phyloP scores from a whole-genome alignment of 257 asterid genomes.

The Solanum virginianum region DNA sequence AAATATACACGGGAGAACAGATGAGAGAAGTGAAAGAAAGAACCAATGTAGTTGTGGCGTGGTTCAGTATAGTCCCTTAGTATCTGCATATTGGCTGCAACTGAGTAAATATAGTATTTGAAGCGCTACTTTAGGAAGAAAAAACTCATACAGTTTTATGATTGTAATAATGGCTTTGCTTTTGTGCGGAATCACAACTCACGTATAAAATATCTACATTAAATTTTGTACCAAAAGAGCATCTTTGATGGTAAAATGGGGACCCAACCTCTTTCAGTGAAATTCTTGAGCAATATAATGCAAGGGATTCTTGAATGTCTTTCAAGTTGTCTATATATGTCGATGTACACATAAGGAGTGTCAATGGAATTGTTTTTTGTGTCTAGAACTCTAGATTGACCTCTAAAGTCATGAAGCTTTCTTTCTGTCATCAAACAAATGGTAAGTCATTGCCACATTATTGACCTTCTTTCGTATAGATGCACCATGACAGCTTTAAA shows the following conservation, averaged over 20 bases:
- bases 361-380: no score
- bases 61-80: conserved; percentile 48
- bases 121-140: conserved; percentile 56
- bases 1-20: no score
- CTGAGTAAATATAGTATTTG: conserved; percentile 33
- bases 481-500: no score
- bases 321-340: no score
- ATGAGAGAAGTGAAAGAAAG: background rate
- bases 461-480: no score
- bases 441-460: no score
- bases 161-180: background rate
- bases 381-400: no score
- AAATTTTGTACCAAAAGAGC: background rate
- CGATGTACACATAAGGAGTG: no score
- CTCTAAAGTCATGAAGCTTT: no score
- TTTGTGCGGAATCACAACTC: background rate
- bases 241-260: background rate
- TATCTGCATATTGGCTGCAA: conserved; percentile 26
- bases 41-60: conserved; percentile 55
- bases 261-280: background rate
- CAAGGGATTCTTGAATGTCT: no score
- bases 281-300: background rate
- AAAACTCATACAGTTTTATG: conserved; percentile 37
- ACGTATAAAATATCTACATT: background rate
- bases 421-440: no score